A percentile compares a stretch with the other conserved stretches of the same genome.
Conservation (phyloP, 2,329 filamentous ascomycete species). For the Fusarium camptoceras region DNA sequence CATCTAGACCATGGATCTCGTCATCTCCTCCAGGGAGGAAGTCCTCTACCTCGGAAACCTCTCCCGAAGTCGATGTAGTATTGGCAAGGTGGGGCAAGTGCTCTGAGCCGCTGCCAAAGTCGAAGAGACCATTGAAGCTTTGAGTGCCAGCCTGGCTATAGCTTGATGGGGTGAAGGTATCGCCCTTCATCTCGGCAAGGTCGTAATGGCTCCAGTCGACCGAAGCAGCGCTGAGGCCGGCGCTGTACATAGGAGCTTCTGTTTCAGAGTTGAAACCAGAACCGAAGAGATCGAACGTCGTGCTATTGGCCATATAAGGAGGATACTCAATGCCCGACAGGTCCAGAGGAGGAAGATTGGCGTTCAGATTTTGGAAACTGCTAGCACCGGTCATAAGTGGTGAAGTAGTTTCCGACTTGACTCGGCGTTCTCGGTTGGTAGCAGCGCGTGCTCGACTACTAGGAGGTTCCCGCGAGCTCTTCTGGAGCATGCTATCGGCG, state of each 20-base stretch:
- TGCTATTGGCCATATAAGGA: slow-evolving; percentile 59
- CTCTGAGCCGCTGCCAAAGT: slow-evolving; percentile 65
- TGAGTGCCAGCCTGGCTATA: slow-evolving; percentile 65
- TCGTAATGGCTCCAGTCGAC: slow-evolving; percentile 62
- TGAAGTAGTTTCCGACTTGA: slow-evolving; percentile 72
- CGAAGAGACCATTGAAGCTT: slow-evolving; percentile 64
- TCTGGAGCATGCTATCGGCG: slow-evolving; percentile 56
- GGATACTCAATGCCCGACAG: slow-evolving; percentile 67
- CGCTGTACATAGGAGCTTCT: slow-evolving; percentile 71
- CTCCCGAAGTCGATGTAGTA: slow-evolving; percentile 71
- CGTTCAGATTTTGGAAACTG: slow-evolving; percentile 64
- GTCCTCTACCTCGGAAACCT: slow-evolving; percentile 75
- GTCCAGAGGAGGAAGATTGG: slow-evolving; percentile 68
- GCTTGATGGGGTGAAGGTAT: slow-evolving; percentile 64
- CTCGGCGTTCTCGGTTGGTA: slow-evolving; percentile 61
- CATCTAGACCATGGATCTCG: slow-evolving; percentile 60
- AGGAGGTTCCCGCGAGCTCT: slow-evolving; percentile 52
- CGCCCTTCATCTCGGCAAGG: slow-evolving; percentile 58
- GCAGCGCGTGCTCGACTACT: slow-evolving; percentile 52
- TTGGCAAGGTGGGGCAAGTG: slow-evolving; percentile 66
- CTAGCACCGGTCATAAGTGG: slow-evolving; percentile 64
- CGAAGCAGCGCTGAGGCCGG: slow-evolving; percentile 67
- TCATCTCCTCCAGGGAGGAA: slow-evolving; percentile 62
- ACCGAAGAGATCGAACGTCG: slow-evolving; percentile 65
- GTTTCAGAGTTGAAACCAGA: slow-evolving; percentile 61